These are phyloP conservation scores for Skeletonema grethae DNA, from an alignment of 108 stramenopile species.

Conservation along the genomic window DNA sequence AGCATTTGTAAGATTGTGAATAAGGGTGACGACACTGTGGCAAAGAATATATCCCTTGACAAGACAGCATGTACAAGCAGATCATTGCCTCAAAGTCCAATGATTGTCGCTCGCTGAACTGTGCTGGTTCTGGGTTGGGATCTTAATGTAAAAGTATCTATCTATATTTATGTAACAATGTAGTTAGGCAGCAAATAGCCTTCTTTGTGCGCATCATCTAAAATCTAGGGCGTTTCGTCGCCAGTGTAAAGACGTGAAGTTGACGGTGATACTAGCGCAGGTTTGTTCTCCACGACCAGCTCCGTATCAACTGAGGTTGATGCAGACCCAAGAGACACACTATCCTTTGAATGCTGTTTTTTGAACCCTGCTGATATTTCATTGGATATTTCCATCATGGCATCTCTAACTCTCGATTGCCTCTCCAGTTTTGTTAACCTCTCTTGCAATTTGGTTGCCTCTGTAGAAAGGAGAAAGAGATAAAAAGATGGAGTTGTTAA, in stretches of 20 bases:
- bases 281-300: neutral
- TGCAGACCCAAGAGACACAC: neutral
- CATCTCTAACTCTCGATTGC: constrained; percentile 1
- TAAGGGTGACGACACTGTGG: neutral
- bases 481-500: neutral
- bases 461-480: neutral
- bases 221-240: neutral
- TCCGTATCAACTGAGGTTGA: neutral
- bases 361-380: constrained; percentile 3
- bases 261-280: neutral
- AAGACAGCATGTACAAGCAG: neutral
- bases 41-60: neutral
- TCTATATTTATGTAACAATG: neutral
- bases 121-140: too few species aligned
- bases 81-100: neutral
- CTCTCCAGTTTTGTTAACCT: neutral
- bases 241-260: neutral
- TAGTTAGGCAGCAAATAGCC: neutral
- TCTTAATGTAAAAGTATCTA: too few species aligned
- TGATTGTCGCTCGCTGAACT: neutral
- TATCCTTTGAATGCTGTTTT: neutral
- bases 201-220: neutral
- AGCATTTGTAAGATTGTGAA: constrained; percentile 13
- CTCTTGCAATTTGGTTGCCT: neutral
- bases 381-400: neutral